Evolutionary conservation across 169 alveolate genomes (phyloP).

Genomic region (Eimeria tenella): DNA sequence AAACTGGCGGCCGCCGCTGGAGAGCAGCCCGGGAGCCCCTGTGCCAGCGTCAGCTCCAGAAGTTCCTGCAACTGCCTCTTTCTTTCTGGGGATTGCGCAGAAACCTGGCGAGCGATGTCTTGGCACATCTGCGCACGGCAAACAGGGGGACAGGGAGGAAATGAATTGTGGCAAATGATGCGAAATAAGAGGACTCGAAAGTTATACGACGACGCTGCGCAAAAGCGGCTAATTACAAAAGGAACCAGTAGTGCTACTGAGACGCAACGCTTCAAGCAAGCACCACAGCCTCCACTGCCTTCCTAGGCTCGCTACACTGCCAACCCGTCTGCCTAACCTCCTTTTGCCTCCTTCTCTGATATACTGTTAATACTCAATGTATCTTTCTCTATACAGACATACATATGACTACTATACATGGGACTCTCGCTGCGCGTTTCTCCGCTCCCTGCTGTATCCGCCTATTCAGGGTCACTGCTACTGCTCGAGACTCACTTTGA

Average conservation of each 20-base stretch:
- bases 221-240: neutral
- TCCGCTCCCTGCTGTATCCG: neutral
- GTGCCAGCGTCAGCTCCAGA: neutral
- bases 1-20: slow-evolving; percentile 4
- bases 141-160: neutral
- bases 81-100: neutral
- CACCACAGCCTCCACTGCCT: neutral
- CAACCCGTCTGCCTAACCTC: neutral
- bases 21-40: neutral
- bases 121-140: slow-evolving; percentile 3
- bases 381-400: neutral
- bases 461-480: neutral
- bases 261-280: neutral
- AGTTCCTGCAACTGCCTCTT: neutral
- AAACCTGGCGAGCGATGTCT: neutral
- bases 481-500: neutral
- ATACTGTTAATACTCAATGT: neutral
- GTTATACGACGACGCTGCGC: neutral
- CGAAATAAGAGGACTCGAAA: neutral
- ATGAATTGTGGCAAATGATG: neutral
- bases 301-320: neutral
- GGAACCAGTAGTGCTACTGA: neutral
- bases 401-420: neutral
- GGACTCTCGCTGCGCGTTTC: neutral
- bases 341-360: neutral